phyloP scores from a whole-genome alignment of 768 basidiomycete genomes.

The Naganishia onofrii region DNA sequence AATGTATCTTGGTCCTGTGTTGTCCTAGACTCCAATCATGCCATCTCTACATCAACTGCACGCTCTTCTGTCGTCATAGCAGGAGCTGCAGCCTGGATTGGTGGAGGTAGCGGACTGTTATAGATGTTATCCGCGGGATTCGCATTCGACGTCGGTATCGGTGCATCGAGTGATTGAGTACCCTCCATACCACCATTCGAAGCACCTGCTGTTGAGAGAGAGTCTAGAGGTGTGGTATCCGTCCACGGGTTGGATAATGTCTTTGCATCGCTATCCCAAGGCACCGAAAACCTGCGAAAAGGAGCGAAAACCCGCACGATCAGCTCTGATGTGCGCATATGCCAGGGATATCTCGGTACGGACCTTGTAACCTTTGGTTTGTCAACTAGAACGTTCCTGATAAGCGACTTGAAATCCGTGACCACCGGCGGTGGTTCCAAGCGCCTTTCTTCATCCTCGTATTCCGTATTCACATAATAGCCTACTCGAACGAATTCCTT shows the following conservation, averaged over 20 bases:
- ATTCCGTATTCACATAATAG: conserved; percentile 98
- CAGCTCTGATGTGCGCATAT: not conserved
- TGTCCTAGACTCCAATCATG: not conserved
- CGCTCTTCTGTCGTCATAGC: conserved; percentile 8
- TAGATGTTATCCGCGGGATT: conserved; percentile 33
- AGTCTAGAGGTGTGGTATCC: conserved; percentile 41
- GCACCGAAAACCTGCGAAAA: conserved; percentile 5
- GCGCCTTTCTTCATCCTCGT: conserved; percentile 90
- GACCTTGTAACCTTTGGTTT: conserved; percentile 89
- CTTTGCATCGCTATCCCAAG: conserved; percentile 28
- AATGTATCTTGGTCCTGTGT: not conserved
- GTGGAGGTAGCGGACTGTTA: conserved; percentile 42
- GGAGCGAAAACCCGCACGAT: not conserved
- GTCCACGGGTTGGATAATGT: conserved; percentile 26
- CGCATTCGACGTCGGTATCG: conserved; percentile 1
- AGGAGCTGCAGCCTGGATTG: conserved; percentile 27
- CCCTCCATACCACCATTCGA: conserved; percentile 13
- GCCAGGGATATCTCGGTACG: conserved; percentile 12
- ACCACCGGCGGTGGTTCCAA: conserved; percentile 65
- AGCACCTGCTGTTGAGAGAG: conserved; percentile 28
- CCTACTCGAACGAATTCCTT: conserved; percentile 99
- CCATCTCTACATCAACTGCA: conserved; percentile 27
- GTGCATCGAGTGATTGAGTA: conserved; percentile 14
- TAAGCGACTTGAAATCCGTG: conserved; percentile 73
- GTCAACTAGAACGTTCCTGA: conserved; percentile 75